phyloP scores from a whole-genome alignment of 2,329 filamentous ascomycete species.

The Hyphodiscus sp. region DNA sequence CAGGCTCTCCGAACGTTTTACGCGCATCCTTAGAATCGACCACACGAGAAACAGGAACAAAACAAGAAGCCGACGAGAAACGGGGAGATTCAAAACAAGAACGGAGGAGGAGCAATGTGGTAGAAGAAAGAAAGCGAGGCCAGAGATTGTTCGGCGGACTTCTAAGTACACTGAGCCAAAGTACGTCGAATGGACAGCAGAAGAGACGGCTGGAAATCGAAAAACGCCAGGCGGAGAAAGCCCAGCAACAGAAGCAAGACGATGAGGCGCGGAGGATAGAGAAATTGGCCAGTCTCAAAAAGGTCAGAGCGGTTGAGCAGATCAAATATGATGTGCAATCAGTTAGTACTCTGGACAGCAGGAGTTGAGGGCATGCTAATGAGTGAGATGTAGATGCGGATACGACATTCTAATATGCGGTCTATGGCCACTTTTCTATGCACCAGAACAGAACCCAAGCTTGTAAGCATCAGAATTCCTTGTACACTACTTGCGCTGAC shows the following conservation, averaged over 20 bases:
- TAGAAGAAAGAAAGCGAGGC: constrained; percentile 77
- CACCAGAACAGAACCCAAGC: constrained; percentile 63
- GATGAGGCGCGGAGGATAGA: constrained; percentile 61
- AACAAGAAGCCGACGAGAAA: constrained; percentile 5
- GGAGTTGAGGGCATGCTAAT: constrained; percentile 1
- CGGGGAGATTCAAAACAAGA: constrained; percentile 13
- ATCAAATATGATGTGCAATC: constrained; percentile 67
- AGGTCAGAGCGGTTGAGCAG: constrained; percentile 61
- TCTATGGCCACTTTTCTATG: constrained; percentile 65
- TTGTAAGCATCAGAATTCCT: constrained; percentile 50
- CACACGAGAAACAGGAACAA: constrained; percentile 5
- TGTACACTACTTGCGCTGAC: constrained; percentile 17
- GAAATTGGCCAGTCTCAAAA: constrained; percentile 55
- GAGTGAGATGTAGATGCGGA: constrained; percentile 42
- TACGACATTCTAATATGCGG: constrained; percentile 66
- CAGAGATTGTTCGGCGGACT: constrained; percentile 81
- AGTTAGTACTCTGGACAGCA: constrained; percentile 44
- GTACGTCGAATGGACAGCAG: constrained; percentile 54
- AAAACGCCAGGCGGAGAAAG: constrained; percentile 70
- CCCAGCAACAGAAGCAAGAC: constrained; percentile 65
- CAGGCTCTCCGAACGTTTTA: constrained; percentile 20
- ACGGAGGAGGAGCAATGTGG: constrained; percentile 38
- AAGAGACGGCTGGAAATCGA: constrained; percentile 75
- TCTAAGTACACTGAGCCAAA: constrained; percentile 56
- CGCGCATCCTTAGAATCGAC: constrained; percentile 18